Percentiles rank a stretch among this genome's conserved stretches.
phyloP scores from a whole-genome alignment of 1,284 basidiomycete genomes.

The Apiotrichum akiyoshidainum region DNA sequence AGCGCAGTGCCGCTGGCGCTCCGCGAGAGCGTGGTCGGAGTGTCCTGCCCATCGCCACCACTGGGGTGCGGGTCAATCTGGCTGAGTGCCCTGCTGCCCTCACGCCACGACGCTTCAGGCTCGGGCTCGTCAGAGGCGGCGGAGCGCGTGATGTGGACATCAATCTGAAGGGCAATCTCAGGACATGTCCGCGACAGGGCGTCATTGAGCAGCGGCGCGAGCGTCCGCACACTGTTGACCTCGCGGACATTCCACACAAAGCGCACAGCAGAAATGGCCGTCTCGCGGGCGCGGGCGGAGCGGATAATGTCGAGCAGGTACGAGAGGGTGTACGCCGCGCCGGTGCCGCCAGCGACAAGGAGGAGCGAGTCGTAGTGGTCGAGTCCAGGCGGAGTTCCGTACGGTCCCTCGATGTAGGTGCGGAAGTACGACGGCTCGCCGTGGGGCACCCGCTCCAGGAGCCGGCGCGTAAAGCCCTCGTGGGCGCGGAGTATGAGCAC shows the following conservation, averaged over 20 bases:
- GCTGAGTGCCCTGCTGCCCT: background rate
- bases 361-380: constrained; percentile 34
- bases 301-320: constrained; percentile 33
- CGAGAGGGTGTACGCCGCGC: constrained; percentile 37
- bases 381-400: constrained; percentile 29
- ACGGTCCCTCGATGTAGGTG: constrained; percentile 42
- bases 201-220: constrained; percentile 19
- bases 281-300: constrained; percentile 26
- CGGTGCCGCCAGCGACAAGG: constrained; percentile 44
- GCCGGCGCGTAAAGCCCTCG: constrained; percentile 36
- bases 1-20: background rate
- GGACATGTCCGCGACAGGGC: constrained; percentile 4
- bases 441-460: constrained; percentile 18
- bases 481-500: constrained; percentile 16
- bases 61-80: background rate
- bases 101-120: background rate
- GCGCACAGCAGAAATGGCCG: constrained; percentile 26
- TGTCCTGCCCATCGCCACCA: background rate
- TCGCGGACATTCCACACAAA: constrained; percentile 40
- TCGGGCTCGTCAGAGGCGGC: constrained; percentile 10
- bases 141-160: constrained; percentile 26
- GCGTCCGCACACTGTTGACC: constrained; percentile 1
- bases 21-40: background rate
- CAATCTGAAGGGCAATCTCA: constrained; percentile 12
- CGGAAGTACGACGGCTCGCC: constrained; percentile 17